phyloP scores from a whole-genome alignment of 345 rosid species.

The Gossypioides kirkii region DNA sequence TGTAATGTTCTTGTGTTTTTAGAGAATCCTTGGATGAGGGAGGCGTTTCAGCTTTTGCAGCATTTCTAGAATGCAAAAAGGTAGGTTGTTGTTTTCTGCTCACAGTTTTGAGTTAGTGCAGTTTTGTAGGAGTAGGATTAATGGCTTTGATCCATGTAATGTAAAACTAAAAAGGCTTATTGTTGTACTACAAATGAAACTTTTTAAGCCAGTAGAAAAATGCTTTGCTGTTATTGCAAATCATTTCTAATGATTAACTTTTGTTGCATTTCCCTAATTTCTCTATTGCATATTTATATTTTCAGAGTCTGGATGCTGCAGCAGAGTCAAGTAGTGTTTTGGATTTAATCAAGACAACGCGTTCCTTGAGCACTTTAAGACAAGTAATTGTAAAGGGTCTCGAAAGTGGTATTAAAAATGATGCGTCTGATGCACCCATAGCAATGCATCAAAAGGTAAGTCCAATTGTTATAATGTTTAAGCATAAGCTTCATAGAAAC shows the following conservation, averaged over 20 bases:
- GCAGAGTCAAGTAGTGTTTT: constrained; percentile 39
- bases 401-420: constrained; percentile 84
- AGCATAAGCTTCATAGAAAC: constrained; percentile 11
- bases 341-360: constrained; percentile 58
- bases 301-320: constrained; percentile 60
- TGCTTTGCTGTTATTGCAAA: background rate
- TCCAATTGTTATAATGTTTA: constrained; percentile 6
- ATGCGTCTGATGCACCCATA: constrained; percentile 91
- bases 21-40: constrained; percentile 73
- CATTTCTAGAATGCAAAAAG: constrained; percentile 69
- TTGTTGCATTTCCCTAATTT: background rate
- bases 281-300: constrained; percentile 9
- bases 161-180: background rate
- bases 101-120: background rate
- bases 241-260: background rate
- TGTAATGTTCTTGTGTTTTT: no score
- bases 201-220: background rate
- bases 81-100: constrained; percentile 29
- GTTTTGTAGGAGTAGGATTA: background rate
- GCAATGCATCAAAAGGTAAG: constrained; percentile 92
- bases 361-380: constrained; percentile 62
- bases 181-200: background rate
- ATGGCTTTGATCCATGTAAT: background rate
- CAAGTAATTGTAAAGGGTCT: constrained; percentile 65
- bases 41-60: constrained; percentile 47